These are phyloP conservation scores for Lonicera japonica DNA, from an alignment of 129 eudicot species.

Conservation along the genomic window DNA sequence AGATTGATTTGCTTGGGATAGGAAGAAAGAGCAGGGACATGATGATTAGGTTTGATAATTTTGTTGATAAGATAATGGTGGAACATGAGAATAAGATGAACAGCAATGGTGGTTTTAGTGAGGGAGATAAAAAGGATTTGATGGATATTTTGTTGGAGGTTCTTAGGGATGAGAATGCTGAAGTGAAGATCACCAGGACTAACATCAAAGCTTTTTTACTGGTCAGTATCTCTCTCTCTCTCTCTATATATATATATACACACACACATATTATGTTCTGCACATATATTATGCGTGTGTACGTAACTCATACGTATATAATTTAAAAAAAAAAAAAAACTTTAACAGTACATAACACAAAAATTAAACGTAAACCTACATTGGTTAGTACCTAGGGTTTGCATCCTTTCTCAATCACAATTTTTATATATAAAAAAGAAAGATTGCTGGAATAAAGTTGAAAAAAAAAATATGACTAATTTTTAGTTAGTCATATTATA, in stretches of 20 bases:
- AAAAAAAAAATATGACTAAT: no score
- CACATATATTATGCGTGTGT: no score
- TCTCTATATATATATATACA: background rate
- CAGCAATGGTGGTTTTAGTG: background rate
- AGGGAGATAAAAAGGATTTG: slow-evolving; percentile 3
- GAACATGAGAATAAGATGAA: slow-evolving; percentile 8
- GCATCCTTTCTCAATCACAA: no score
- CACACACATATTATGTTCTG: no score
- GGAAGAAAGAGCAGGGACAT: slow-evolving; percentile 27
- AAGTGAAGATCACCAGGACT: slow-evolving; percentile 7
- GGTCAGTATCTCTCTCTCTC: slow-evolving; percentile 7
- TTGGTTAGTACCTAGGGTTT: no score
- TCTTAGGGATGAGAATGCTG: slow-evolving; percentile 7
- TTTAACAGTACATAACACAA: no score
- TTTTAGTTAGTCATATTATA: no score
- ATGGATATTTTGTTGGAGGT: slow-evolving; percentile 11
- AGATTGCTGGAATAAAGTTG: no score
- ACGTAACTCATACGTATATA: no score
- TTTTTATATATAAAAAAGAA: no score
- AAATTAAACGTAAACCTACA: no score
- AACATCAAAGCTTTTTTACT: slow-evolving; percentile 15
- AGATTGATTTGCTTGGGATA: slow-evolving; percentile 32
- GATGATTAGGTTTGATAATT: slow-evolving; percentile 24
- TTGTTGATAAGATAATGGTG: slow-evolving; percentile 35
- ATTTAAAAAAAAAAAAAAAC: no score